Conservation (phyloP, 495 filamentous ascomycete genomes). For the Lophiostoma macrostomum region DNA sequence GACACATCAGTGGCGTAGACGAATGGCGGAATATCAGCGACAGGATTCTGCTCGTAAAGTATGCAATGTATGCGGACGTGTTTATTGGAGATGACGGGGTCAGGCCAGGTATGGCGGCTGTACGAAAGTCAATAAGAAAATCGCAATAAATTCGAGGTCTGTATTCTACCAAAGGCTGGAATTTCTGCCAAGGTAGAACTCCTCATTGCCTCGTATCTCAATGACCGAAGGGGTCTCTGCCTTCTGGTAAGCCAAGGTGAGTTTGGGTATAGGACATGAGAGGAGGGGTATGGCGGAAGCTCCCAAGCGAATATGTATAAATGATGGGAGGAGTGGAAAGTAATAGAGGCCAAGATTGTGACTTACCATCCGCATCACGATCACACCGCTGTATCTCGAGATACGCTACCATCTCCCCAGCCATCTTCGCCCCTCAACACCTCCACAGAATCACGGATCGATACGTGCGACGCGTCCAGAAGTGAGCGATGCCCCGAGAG, state of each 20-base stretch:
- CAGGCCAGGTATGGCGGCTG: constrained; percentile 29
- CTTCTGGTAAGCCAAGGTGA: background rate
- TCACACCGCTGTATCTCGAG: constrained; percentile 16
- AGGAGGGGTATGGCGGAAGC: too few relatives aligned
- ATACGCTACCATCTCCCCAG: constrained; percentile 19
- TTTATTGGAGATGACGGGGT: constrained; percentile 40
- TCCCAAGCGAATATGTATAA: too few relatives aligned
- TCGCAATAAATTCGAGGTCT: background rate
- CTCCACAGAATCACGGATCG: background rate
- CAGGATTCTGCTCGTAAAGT: constrained; percentile 34
- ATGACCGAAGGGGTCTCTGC: constrained; percentile 11
- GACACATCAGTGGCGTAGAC: constrained; percentile 45
- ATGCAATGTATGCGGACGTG: constrained; percentile 44
- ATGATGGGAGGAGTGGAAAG: too few relatives aligned
- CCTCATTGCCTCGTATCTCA: constrained; percentile 16
- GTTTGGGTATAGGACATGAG: background rate
- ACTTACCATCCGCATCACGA: constrained; percentile 9
- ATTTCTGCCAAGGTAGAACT: constrained; percentile 32
- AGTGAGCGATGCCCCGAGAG: background rate
- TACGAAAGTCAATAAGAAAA: too few relatives aligned
- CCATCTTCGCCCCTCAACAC: constrained; percentile 2
- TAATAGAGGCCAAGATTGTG: too few relatives aligned
- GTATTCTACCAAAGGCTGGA: constrained; percentile 12
- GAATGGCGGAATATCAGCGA: constrained; percentile 35
- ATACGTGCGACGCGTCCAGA: too few relatives aligned